Percentiles rank a stretch among this genome's conserved stretches.
Evolutionary conservation across 352 stramenopile species (phyloP).

Genomic region (Pythium apleroticum): DNA sequence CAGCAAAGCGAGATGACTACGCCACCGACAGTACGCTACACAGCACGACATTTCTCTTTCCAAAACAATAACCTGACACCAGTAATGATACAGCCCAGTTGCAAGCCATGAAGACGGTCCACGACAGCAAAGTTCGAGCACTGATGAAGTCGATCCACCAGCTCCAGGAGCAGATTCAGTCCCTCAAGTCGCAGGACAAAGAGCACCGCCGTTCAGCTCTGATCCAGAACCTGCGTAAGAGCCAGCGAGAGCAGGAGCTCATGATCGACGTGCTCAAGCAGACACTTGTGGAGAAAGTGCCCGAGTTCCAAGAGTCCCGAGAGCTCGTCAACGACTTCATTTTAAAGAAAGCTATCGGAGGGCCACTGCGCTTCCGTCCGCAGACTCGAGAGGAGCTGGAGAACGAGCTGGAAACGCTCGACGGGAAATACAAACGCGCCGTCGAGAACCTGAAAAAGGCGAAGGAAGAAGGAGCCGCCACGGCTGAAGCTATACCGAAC

Average conservation of each 20-base stretch:
- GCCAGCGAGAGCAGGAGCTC: slow-evolving; percentile 81
- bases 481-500: neutral
- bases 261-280: slow-evolving; percentile 86
- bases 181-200: slow-evolving; percentile 78
- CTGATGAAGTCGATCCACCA: slow-evolving; percentile 87
- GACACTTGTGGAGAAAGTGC: slow-evolving; percentile 55
- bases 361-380: slow-evolving; percentile 75
- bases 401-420: slow-evolving; percentile 70
- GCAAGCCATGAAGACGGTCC: slow-evolving; percentile 61
- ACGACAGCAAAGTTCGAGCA: slow-evolving; percentile 76
- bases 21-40: neutral
- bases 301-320: slow-evolving; percentile 61
- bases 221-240: slow-evolving; percentile 78
- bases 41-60: too few species aligned
- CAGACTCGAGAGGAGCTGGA: slow-evolving; percentile 87
- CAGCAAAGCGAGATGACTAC: neutral
- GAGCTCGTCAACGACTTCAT: slow-evolving; percentile 86
- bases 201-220: slow-evolving; percentile 84
- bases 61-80: too few species aligned
- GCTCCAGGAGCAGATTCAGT: slow-evolving; percentile 73
- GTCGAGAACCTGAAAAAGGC: slow-evolving; percentile 64
- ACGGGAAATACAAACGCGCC: slow-evolving; percentile 68
- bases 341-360: slow-evolving; percentile 75
- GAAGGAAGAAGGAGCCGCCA: slow-evolving; percentile 37
- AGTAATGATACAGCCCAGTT: slow-evolving; percentile 50